phyloP scores from a whole-genome alignment of 345 rosid genomes.

The Populus tremula region DNA sequence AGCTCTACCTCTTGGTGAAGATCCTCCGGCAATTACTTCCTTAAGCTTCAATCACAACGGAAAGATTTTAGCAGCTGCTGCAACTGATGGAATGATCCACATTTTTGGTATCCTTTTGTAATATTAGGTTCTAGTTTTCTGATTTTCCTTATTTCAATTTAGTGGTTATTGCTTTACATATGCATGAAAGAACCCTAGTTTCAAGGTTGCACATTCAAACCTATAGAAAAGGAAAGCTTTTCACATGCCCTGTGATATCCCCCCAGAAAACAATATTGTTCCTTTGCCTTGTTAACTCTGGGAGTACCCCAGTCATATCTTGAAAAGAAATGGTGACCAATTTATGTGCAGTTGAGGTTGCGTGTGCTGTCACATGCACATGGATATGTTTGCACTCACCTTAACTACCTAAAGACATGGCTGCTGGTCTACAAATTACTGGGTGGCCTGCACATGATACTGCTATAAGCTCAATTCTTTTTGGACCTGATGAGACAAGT shows the following conservation, averaged over 20 bases:
- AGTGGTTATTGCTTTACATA: not conserved
- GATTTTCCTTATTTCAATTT: not conserved
- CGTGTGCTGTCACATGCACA: not conserved
- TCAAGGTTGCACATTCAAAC: not conserved
- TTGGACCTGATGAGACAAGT: constrained; percentile 71
- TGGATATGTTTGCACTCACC: constrained; percentile 15
- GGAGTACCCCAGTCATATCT: not conserved
- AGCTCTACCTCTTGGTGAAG: constrained; percentile 81
- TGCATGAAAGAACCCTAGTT: not conserved
- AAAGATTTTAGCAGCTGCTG: constrained; percentile 73
- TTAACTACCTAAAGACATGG: constrained; percentile 61
- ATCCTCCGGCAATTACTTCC: constrained; percentile 77
- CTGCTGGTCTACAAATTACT: constrained; percentile 71
- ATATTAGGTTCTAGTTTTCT: not conserved
- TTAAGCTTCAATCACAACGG: constrained; percentile 75
- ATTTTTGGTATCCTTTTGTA: constrained; percentile 81
- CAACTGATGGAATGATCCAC: constrained; percentile 81
- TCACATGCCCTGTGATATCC: not conserved
- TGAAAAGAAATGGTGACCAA: not conserved
- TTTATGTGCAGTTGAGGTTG: not conserved
- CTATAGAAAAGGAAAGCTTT: no score
- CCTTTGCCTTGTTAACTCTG: not conserved
- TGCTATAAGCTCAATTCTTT: constrained; percentile 59
- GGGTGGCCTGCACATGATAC: constrained; percentile 85
- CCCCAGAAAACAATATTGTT: not conserved